Evolutionary conservation across 345 rosid species (phyloP).

Genomic region (Punica granatum): DNA sequence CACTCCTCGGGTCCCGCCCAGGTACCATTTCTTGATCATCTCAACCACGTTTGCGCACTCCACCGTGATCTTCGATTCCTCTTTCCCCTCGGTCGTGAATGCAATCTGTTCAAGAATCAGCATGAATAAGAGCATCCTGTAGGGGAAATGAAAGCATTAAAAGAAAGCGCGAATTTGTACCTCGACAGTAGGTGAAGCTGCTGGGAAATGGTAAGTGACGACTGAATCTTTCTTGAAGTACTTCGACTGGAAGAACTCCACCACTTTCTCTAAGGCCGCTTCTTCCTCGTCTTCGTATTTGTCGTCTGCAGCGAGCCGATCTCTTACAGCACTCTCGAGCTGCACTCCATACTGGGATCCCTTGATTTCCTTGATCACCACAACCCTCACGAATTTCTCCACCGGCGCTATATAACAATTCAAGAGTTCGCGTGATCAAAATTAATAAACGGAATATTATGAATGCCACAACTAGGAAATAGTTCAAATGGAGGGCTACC

Average conservation of each 20-base stretch:
- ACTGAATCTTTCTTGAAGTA: conserved; percentile 65
- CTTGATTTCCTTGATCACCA: conserved; percentile 86
- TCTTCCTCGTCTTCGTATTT: conserved; percentile 94
- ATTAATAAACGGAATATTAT: not conserved
- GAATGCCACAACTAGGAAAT: not conserved
- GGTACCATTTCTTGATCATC: conserved; percentile 86
- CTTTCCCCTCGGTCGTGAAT: conserved; percentile 58
- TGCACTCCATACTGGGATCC: conserved; percentile 94
- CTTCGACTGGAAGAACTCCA: conserved; percentile 77
- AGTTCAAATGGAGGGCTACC: conserved; percentile 29
- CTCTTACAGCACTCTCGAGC: conserved; percentile 74
- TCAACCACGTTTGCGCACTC: conserved; percentile 66
- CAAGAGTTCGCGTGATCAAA: not conserved
- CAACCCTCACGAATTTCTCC: conserved; percentile 67
- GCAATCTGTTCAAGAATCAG: conserved; percentile 32
- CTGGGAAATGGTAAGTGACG: conserved; percentile 66
- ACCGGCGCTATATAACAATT: conserved; percentile 38
- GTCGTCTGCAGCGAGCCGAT: conserved; percentile 71
- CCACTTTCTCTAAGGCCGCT: conserved; percentile 66
- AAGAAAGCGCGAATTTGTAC: conserved; percentile 15
- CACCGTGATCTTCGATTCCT: conserved; percentile 46
- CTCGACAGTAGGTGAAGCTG: conserved; percentile 43
- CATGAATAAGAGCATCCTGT: not conserved
- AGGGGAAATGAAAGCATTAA: not conserved
- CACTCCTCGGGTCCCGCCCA: conserved; percentile 68